Conservation (phyloP, 331 rosid species). For the Rhamnella rubrinervis region DNA sequence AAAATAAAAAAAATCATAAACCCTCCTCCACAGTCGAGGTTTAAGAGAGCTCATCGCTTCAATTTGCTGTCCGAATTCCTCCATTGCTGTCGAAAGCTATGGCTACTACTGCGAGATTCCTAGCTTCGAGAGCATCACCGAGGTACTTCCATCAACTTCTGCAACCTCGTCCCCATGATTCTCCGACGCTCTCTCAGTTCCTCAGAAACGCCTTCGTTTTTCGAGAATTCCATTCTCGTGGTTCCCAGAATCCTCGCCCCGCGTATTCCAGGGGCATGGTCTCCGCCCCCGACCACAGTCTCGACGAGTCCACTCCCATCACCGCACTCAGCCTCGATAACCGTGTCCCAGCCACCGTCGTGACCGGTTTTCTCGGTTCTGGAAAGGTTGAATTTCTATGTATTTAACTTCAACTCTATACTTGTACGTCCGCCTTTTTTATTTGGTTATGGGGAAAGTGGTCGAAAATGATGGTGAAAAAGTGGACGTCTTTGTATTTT, state of each 20-base stretch:
- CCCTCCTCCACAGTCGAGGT: neutral
- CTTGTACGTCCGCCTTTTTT: neutral
- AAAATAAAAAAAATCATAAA: neutral
- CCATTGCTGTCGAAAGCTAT: conserved; percentile 9
- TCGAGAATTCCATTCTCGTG: conserved; percentile 3
- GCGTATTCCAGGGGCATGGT: conserved; percentile 36
- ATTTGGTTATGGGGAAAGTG: neutral
- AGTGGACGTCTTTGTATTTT: neutral
- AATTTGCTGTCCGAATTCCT: neutral
- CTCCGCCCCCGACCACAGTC: conserved; percentile 33
- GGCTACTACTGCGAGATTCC: conserved; percentile 31
- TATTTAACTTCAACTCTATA: neutral
- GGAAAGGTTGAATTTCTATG: conserved; percentile 60
- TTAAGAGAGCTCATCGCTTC: neutral
- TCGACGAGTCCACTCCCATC: conserved; percentile 20
- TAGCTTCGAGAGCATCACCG: conserved; percentile 26
- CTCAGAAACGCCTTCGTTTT: conserved; percentile 33
- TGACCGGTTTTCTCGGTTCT: conserved; percentile 92
- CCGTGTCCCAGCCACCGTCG: conserved; percentile 80
- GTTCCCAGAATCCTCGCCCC: conserved; percentile 11
- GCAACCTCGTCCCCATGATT: conserved; percentile 24
- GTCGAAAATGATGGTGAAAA: neutral
- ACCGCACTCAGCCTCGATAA: conserved; percentile 40
- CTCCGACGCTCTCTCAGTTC: conserved; percentile 12
- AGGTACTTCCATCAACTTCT: conserved; percentile 31